Base-by-base conservation (phyloP, 2,329 filamentous ascomycete genomes). In the Colletotrichum siamense region DNA sequence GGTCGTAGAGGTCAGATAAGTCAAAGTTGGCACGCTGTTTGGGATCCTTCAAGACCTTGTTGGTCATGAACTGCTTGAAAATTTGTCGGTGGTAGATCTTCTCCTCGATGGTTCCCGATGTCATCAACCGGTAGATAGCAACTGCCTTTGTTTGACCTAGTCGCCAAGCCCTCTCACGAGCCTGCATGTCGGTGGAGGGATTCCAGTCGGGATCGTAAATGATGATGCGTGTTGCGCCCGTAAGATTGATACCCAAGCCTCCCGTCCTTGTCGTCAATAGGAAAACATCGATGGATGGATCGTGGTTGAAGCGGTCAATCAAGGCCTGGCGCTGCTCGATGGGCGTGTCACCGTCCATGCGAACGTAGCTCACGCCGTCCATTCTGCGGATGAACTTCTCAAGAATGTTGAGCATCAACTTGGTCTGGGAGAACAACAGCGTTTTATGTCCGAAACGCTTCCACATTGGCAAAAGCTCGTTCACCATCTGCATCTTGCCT, bases 201-300 rank as follows among this genome's bases (percentile, higher is more conserved):
- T 99, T 99, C 97, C 97, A 99, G 83, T 99, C 97, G 0, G 97
- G 98, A 81, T 99, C 98, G 82, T 97, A 99, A 71, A 99, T 99
- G 82, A 99, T 98, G 78, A 99, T 96, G 39, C 97, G 93, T 82
- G 98, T 95, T 7, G 97, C 97, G 9, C 97, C 97, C 0, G 97
- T 99, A 26, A 99, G 88, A 79, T 99, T 99, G 63, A 98, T 94
- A 8, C 97, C 97, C 16, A 99, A 88, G 1, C 97, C 97, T 62
- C 97, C 97, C 22, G 98, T 98, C 82, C 98, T 98, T 1, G 98
- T 99, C 0, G 97, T 99, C 71, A 99, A 90, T 3, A 99, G 88
- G 81, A 99, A 99, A 1, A 99, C 92, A 80, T 98, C 93, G 8
- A 98, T 87, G 52, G 93, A 86, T 0, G 94, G 92, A 66, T 95